Conservation (phyloP, 2,329 filamentous ascomycete genomes). For the Xylariaceae sp. region DNA sequence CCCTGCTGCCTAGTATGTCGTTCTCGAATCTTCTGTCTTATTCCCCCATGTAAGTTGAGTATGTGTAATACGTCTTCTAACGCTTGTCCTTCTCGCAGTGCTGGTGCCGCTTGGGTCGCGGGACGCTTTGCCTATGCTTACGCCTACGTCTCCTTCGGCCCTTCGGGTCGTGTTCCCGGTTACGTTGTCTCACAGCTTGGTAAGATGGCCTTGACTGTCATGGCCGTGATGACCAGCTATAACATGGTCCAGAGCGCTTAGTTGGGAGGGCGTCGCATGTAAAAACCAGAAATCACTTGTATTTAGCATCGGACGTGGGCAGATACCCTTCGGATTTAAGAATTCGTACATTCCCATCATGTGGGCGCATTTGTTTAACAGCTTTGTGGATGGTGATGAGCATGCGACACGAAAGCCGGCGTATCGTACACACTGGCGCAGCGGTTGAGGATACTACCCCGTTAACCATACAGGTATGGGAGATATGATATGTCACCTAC, state of each 20-base stretch:
- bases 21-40: not conserved
- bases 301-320: not conserved
- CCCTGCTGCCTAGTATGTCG: conserved; percentile 35
- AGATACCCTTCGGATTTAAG: no score
- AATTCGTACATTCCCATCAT: no score
- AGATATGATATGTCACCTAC: no score
- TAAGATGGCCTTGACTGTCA: conserved; percentile 38
- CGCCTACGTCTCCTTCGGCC: conserved; percentile 49
- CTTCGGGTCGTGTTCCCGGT: conserved; percentile 41
- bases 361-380: no score
- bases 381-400: no score
- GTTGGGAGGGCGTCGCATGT: not conserved
- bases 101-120: conserved; percentile 50
- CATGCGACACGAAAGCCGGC: no score
- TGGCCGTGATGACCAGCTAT: conserved; percentile 41
- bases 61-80: not conserved
- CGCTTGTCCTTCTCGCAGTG: not conserved
- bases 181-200: conserved; percentile 32
- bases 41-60: no score
- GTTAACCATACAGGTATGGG: no score
- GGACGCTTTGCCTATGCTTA: conserved; percentile 49
- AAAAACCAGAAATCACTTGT: not conserved
- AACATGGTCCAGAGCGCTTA: conserved; percentile 31
- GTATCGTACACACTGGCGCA: no score
- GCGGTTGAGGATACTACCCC: no score